Conservation (phyloP, 805 yeast species). For the Yarrowia sp. region DNA sequence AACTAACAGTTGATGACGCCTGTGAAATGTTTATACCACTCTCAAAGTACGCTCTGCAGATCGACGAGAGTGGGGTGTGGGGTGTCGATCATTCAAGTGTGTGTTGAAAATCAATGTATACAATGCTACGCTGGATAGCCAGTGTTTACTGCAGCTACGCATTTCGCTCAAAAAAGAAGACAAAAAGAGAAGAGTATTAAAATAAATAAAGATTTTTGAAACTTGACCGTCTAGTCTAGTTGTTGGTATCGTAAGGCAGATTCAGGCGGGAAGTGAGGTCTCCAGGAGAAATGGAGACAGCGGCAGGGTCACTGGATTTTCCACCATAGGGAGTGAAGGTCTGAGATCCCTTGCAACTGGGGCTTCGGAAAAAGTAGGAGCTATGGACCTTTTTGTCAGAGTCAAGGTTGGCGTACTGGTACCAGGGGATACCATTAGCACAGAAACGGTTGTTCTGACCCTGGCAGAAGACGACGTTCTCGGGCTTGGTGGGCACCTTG, state of each 20-base stretch:
- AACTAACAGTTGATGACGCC: no score
- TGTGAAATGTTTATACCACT: no score
- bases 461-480: conserved; percentile 11
- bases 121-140: background rate
- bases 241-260: background rate
- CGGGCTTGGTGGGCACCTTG: background rate
- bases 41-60: background rate
- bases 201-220: background rate
- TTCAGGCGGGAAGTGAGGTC: background rate
- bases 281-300: background rate
- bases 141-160: background rate
- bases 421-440: conserved; percentile 16
- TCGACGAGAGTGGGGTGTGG: background rate
- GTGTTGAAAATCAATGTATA: background rate
- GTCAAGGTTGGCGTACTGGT: conserved; percentile 11
- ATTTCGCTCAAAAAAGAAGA: background rate
- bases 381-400: background rate
- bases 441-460: conserved; percentile 19
- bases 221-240: background rate
- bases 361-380: conserved; percentile 15
- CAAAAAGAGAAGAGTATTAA: background rate
- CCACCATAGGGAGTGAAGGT: background rate
- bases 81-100: background rate
- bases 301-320: background rate
- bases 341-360: background rate